Conservation (phyloP, 345 rosid genomes). For the Cardiospermum halicacabum region DNA sequence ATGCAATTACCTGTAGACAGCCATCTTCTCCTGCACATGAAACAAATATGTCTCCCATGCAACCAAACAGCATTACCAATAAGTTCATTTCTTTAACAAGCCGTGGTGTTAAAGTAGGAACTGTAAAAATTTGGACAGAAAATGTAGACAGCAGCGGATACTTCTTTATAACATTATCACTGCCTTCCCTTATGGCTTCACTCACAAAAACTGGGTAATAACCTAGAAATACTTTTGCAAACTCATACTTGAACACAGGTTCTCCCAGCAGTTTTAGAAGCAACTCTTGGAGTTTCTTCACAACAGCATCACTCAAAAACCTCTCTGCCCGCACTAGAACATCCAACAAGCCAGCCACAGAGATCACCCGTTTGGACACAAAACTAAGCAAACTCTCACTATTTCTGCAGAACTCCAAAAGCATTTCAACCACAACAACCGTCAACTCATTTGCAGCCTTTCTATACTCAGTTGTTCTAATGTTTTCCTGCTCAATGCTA, state of each 20-base stretch:
- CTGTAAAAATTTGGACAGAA: conserved; percentile 94
- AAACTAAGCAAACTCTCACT: conserved; percentile 95
- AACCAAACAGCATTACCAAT: conserved; percentile 60
- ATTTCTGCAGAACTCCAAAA: conserved; percentile 62
- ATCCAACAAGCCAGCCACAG: conserved; percentile 55
- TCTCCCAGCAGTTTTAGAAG: conserved; percentile 84
- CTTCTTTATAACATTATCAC: conserved; percentile 37
- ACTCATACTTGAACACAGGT: conserved; percentile 79
- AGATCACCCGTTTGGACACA: conserved; percentile 58
- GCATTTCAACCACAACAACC: conserved; percentile 63
- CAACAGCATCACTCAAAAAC: conserved; percentile 43
- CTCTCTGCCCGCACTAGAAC: conserved; percentile 75
- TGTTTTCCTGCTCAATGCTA: conserved; percentile 27
- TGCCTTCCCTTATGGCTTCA: conserved; percentile 53
- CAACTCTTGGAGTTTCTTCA: conserved; percentile 62
- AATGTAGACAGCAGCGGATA: conserved; percentile 58
- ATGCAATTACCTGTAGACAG: conserved; percentile 50
- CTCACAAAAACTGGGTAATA: conserved; percentile 68
- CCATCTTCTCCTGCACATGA: conserved; percentile 76
- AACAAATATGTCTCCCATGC: conserved; percentile 62
- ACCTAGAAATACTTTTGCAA: conserved; percentile 71
- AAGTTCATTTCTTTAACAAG: conserved; percentile 84
- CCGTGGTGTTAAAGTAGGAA: conserved; percentile 83
- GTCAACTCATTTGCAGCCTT: conserved; percentile 67
- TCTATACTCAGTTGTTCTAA: conserved; percentile 26